These are phyloP conservation scores for Salvia sclarea DNA, from an alignment of 305 asterid genomes.

Conservation along the genomic window DNA sequence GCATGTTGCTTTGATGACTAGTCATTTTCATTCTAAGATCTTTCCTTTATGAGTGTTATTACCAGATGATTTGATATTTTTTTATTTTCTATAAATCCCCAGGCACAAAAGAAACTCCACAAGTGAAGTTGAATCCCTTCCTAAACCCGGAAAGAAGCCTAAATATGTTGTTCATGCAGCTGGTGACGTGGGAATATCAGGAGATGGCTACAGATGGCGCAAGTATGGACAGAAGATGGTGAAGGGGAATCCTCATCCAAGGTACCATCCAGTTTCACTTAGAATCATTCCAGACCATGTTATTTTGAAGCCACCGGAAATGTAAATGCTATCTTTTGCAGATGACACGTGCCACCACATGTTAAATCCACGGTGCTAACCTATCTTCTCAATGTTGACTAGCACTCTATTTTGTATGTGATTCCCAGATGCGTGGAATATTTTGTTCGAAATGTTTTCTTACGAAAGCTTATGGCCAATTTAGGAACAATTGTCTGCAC, in stretches of 20 bases:
- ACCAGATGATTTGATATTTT: slow-evolving; percentile 25
- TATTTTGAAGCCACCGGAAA: slow-evolving; percentile 20
- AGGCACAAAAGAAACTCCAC: slow-evolving; percentile 60
- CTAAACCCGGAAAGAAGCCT: slow-evolving; percentile 68
- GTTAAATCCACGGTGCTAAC: background rate
- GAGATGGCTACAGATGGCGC: slow-evolving; percentile 93
- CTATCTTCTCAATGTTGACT: background rate
- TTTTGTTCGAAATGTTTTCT: background rate
- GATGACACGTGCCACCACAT: slow-evolving; percentile 11
- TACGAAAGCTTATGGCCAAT: slow-evolving; percentile 2
- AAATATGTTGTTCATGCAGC: slow-evolving; percentile 80
- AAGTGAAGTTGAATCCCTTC: slow-evolving; percentile 44
- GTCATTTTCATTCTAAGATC: slow-evolving; percentile 24
- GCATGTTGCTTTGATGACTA: slow-evolving; percentile 38
- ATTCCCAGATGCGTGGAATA: background rate
- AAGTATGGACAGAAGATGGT: slow-evolving; percentile 95
- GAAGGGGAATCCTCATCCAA: slow-evolving; percentile 91
- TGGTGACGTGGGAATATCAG: slow-evolving; percentile 82
- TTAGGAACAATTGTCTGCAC: background rate
- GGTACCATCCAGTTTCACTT: slow-evolving; percentile 42
- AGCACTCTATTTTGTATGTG: slow-evolving; percentile 3
- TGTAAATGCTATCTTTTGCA: slow-evolving; percentile 17
- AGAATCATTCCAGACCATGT: slow-evolving; percentile 2
- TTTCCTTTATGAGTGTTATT: slow-evolving; percentile 18
- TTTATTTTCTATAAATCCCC: slow-evolving; percentile 33